Evolutionary conservation across 2,329 filamentous ascomycete genomes (phyloP).

Genomic region (Apiospora pterosperma): DNA sequence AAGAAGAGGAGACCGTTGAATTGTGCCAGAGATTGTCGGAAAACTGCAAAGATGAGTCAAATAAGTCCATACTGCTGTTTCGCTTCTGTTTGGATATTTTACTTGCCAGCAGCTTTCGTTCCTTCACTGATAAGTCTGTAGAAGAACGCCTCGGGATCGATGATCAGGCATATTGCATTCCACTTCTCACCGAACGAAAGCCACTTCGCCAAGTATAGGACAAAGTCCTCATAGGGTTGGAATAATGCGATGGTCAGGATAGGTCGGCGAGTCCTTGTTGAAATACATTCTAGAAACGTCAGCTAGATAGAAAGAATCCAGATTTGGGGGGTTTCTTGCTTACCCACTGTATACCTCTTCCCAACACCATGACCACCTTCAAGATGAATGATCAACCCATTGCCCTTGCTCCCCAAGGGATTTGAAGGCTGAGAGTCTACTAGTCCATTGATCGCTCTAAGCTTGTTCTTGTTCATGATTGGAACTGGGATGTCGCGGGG

Average conservation of each 20-base stretch:
- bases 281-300: background rate
- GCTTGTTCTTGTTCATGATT: background rate
- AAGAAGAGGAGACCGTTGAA: background rate
- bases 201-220: background rate
- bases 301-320: background rate
- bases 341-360: background rate
- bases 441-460: background rate
- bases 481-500: background rate
- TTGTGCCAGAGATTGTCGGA: background rate
- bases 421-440: background rate
- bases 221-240: no score
- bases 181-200: background rate
- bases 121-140: background rate
- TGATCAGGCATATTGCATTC: background rate
- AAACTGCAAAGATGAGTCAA: no score
- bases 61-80: background rate
- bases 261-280: background rate
- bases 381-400: background rate
- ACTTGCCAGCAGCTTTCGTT: background rate
- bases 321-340: rapidly evolving
- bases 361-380: background rate
- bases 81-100: background rate
- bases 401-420: no score
- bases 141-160: background rate
- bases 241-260: background rate